These are phyloP conservation scores for Calonectria pseudoturangicola DNA, from an alignment of 2,329 filamentous ascomycete species.

Conservation along the genomic window DNA sequence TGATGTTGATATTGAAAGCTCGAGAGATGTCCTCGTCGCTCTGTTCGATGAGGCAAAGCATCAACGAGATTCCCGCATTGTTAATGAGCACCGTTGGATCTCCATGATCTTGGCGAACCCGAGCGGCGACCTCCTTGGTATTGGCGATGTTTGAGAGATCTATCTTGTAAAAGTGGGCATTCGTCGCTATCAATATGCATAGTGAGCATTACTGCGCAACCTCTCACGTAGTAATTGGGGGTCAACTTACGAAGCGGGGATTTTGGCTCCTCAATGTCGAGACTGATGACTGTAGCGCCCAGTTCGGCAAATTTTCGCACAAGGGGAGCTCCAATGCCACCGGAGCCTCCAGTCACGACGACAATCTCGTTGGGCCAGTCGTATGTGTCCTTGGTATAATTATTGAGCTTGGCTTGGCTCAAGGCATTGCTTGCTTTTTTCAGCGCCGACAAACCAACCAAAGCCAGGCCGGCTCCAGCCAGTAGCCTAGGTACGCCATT, in stretches of 20 bases:
- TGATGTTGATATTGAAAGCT: slow-evolving; percentile 77
- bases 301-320: not conserved
- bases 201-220: not conserved
- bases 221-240: not conserved
- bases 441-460: not conserved
- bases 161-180: slow-evolving; percentile 21
- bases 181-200: not conserved
- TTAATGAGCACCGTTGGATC: slow-evolving; percentile 29
- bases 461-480: not conserved
- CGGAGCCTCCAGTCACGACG: slow-evolving; percentile 12
- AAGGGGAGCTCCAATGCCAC: not conserved
- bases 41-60: slow-evolving; percentile 3
- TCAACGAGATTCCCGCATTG: slow-evolving; percentile 23
- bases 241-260: not conserved
- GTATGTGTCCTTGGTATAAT: not conserved
- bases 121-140: not conserved
- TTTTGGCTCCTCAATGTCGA: slow-evolving; percentile 4
- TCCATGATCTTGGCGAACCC: slow-evolving; percentile 4
- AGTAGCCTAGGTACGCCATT: not conserved
- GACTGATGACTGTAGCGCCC: slow-evolving; percentile 7
- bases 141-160: not conserved
- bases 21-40: slow-evolving; percentile 1
- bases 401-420: slow-evolving; percentile 20
- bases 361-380: slow-evolving; percentile 12
- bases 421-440: not conserved